Base-by-base conservation (phyloP, 805 yeast species). In the Barnettozyma salicaria region DNA sequence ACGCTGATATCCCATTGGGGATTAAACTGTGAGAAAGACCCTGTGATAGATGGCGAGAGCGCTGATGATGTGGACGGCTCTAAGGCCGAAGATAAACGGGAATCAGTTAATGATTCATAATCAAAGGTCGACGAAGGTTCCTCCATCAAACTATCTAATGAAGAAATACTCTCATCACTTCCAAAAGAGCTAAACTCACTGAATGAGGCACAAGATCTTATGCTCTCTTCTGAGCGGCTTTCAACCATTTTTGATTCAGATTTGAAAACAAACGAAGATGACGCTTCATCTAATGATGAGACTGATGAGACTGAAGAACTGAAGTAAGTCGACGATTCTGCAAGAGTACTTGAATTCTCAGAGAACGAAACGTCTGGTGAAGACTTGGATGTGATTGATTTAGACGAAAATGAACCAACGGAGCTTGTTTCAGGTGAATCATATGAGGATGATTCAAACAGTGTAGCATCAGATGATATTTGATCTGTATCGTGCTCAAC, bases 1-100 rank as follows among this genome's bases (percentile, higher is more conserved):
- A 34, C 23, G 13, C 29, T 27, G 14, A 34, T 19, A 3, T 28
- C 28, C 37, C 37, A 34, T 28, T 34, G 28, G n/a, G 37, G 37
- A 19, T 22, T 29, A 10, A 32, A 32, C 13, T 28, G 12, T 7
- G 16, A 6, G 4, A 34, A 5, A 7, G 28, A 28, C 12, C 37
- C 37, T 1, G 32, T 18, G 7, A 34, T 28, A 17, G 32, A 22
- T 28, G 37, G 37, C 4, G 14, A 27, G 2, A 29, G 25, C 6
- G 28, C n/a, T 3, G 34, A 22, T 9, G 27, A 30, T 4, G 34
- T 18, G n/a, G 30, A 28, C n/a, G 9, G 6, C 19, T 20, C 24
- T 22, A n/a, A n/a, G 14, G 34, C 21, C 17, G 34, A 31, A 5
- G 25, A 14, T 14, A 24, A 12, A n/a, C 13, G n/a, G n/a, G n/a